phyloP scores from a whole-genome alignment of 2,329 filamentous ascomycete genomes.

The Botryotinia convoluta region DNA sequence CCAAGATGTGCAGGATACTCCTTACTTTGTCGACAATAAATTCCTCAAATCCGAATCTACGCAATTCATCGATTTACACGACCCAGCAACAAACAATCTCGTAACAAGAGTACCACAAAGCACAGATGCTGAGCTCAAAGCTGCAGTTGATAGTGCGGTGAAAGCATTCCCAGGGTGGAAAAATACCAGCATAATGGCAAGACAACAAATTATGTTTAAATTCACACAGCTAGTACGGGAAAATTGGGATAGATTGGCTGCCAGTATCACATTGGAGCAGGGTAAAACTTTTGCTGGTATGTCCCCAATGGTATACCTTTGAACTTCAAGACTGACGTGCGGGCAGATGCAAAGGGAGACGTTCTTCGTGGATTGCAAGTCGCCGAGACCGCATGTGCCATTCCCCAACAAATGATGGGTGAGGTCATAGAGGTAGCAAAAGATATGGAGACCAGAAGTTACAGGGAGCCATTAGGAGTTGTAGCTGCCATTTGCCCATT shows the following conservation, averaged over 20 bases:
- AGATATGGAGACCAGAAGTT: conserved; percentile 85
- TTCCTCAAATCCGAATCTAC: conserved; percentile 66
- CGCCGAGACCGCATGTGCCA: conserved; percentile 76
- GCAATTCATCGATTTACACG: conserved; percentile 75
- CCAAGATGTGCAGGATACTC: conserved; percentile 64
- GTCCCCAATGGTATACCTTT: neutral
- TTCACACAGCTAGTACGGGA: conserved; percentile 76
- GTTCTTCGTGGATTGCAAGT: conserved; percentile 81
- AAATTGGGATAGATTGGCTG: conserved; percentile 81
- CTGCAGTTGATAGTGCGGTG: conserved; percentile 71
- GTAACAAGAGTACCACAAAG: conserved; percentile 81
- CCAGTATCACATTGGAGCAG: conserved; percentile 83
- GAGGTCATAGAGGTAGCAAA: conserved; percentile 82
- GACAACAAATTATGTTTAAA: conserved; percentile 86
- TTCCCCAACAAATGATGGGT: conserved; percentile 77
- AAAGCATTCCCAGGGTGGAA: conserved; percentile 74
- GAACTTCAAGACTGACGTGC: neutral
- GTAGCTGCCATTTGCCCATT: conserved; percentile 85
- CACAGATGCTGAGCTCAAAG: conserved; percentile 72
- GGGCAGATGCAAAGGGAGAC: conserved; percentile 69
- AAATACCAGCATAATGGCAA: conserved; percentile 66
- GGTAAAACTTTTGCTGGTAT: conserved; percentile 73
- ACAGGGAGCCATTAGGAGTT: conserved; percentile 77
- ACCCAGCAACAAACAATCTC: conserved; percentile 82
- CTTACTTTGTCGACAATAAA: conserved; percentile 79